Conservation (phyloP, 139 green algal genomes). For the Closterium sp. region DNA sequence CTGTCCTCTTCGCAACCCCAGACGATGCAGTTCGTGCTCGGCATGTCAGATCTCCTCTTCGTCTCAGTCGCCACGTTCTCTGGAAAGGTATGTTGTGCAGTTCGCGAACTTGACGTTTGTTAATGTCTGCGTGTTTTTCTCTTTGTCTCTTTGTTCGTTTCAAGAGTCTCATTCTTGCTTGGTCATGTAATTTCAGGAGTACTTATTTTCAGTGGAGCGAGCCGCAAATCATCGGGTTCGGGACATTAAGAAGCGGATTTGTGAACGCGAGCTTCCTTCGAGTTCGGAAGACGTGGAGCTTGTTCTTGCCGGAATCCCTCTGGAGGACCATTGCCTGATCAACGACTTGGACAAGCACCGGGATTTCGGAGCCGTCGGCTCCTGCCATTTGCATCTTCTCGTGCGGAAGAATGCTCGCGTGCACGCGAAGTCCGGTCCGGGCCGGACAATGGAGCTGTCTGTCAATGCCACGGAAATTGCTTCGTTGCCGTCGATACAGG, state of each 20-base stretch:
- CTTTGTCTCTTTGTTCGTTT: neutral
- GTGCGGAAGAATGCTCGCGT: neutral
- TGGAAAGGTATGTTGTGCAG: neutral
- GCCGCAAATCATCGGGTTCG: neutral
- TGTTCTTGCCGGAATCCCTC: neutral
- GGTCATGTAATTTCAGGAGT: constrained; percentile 8
- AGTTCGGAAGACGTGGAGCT: neutral
- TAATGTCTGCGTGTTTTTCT: neutral
- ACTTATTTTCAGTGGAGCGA: neutral
- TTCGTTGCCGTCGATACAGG: neutral
- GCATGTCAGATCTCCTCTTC: neutral
- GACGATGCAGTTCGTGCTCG: constrained; percentile 5
- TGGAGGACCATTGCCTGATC: neutral
- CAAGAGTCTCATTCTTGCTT: neutral
- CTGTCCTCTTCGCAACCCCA: neutral
- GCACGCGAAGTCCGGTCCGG: neutral
- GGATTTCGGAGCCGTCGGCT: neutral
- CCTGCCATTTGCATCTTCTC: neutral
- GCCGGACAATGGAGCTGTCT: constrained; percentile 3
- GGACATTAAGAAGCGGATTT: neutral
- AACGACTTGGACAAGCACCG: neutral
- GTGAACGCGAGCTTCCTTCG: neutral
- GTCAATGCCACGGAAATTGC: neutral
- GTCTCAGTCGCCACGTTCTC: neutral
- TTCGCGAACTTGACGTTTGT: neutral